phyloP scores from a whole-genome alignment of 2,329 filamentous ascomycete genomes.

The Zymoseptoria passerinii region DNA sequence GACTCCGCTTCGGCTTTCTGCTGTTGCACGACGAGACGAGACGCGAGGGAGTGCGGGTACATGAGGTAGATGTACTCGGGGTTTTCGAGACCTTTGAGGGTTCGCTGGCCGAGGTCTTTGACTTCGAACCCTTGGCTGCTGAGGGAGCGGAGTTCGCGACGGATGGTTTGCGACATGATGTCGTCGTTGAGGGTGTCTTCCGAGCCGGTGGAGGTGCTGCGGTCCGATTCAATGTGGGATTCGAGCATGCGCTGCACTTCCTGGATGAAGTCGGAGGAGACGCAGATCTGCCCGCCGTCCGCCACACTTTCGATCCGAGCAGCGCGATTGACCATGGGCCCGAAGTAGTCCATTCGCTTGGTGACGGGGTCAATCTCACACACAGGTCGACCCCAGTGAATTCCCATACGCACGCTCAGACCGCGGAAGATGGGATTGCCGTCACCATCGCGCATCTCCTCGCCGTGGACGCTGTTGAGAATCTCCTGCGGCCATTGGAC shows the following conservation, averaged over 20 bases:
- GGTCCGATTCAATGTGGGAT: constrained; percentile 77
- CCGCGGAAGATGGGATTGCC: constrained; percentile 87
- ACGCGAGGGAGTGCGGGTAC: constrained; percentile 81
- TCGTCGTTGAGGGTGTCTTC: constrained; percentile 74
- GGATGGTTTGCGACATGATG: constrained; percentile 63
- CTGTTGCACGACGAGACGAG: constrained; percentile 65
- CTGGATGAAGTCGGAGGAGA: constrained; percentile 92
- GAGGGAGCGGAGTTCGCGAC: constrained; percentile 76
- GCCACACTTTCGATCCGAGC: constrained; percentile 89
- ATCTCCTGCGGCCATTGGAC: constrained; percentile 92
- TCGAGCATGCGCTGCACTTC: constrained; percentile 89
- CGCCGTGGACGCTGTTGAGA: constrained; percentile 74
- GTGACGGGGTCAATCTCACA: constrained; percentile 95
- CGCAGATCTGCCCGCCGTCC: constrained; percentile 93
- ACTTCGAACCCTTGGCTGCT: constrained; percentile 92
- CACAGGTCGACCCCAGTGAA: constrained; percentile 90
- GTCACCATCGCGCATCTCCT: constrained; percentile 73
- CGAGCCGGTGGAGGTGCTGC: constrained; percentile 57
- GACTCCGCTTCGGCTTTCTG: constrained; percentile 39
- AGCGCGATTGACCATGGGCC: constrained; percentile 97
- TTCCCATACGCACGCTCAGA: constrained; percentile 92
- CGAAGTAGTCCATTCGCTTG: constrained; percentile 98
- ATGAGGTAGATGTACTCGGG: constrained; percentile 92
- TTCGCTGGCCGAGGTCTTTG: constrained; percentile 90
- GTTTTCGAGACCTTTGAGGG: constrained; percentile 94